Evolutionary conservation across 73 alveolate species (phyloP).

Genomic region (Blepharisma stoltei): DNA sequence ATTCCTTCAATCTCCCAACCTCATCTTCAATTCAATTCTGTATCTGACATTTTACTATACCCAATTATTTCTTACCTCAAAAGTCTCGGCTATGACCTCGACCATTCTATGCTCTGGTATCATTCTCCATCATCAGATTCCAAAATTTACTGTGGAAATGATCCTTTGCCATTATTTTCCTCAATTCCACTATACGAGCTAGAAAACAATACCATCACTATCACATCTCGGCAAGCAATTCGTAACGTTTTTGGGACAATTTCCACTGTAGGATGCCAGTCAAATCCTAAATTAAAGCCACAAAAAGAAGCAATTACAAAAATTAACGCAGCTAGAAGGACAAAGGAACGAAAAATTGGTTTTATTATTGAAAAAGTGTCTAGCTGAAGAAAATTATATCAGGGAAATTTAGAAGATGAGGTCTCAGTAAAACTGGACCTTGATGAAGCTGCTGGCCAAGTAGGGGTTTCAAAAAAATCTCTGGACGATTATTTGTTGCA

Average conservation of each 20-base stretch:
- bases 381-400: conserved; percentile 93
- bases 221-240: background rate
- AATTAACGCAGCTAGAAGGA: conserved; percentile 48
- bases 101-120: conserved; percentile 46
- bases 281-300: background rate
- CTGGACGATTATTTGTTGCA: conserved; percentile 83
- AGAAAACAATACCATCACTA: background rate
- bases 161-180: conserved; percentile 45
- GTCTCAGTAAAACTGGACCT: conserved; percentile 52
- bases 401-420: conserved; percentile 67
- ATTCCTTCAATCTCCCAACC: background rate
- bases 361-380: conserved; percentile 94
- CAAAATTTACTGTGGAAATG: conserved; percentile 52
- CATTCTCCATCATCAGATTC: conserved; percentile 35
- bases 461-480: conserved; percentile 79
- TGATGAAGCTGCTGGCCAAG: conserved; percentile 81
- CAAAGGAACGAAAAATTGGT: conserved; percentile 97
- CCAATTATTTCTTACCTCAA: conserved; percentile 36
- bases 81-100: conserved; percentile 47
- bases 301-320: background rate
- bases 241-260: conserved; percentile 16
- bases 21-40: background rate
- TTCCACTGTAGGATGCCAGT: background rate
- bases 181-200: background rate
- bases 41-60: background rate